These are phyloP conservation scores for Beauveria sp. DNA, from an alignment of 2,329 filamentous ascomycete genomes.

Conservation along the genomic window DNA sequence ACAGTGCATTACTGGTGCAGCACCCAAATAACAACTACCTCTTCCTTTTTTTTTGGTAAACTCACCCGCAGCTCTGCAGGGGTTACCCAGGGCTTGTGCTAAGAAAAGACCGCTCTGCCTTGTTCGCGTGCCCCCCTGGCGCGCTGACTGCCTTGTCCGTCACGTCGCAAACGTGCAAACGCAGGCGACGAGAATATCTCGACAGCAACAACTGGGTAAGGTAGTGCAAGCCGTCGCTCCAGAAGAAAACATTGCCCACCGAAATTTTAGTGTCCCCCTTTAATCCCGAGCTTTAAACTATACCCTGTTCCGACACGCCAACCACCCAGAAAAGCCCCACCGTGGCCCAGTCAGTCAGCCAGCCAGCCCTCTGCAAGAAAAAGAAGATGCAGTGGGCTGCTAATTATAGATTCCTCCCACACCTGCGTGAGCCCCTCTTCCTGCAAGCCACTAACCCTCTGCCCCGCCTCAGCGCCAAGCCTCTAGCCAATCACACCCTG, in stretches of 20 bases:
- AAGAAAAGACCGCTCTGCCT: background rate
- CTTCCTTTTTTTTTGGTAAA: background rate
- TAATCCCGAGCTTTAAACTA: too few species aligned
- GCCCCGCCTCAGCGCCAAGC: slow-evolving; percentile 4
- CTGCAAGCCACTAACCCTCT: slow-evolving; percentile 2
- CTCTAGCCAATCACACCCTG: background rate
- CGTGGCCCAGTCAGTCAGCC: background rate
- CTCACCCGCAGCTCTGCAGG: background rate
- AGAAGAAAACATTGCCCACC: background rate
- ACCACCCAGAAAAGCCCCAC: background rate
- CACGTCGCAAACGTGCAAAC: background rate
- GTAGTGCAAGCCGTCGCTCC: background rate
- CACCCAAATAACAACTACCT: background rate
- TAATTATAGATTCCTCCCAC: slow-evolving; percentile 3
- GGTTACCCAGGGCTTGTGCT: background rate
- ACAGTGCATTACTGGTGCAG: slow-evolving; percentile 6
- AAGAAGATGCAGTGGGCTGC: background rate
- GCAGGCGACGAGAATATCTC: background rate
- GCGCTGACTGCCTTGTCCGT: background rate
- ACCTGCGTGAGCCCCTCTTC: background rate
- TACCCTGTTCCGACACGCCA: background rate
- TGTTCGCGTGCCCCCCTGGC: background rate
- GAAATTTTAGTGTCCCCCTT: too few species aligned
- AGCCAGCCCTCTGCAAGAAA: background rate
- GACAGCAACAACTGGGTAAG: too few species aligned